These are phyloP conservation scores for Inga laurina DNA, from an alignment of 306 rosid species.

Conservation along the genomic window DNA sequence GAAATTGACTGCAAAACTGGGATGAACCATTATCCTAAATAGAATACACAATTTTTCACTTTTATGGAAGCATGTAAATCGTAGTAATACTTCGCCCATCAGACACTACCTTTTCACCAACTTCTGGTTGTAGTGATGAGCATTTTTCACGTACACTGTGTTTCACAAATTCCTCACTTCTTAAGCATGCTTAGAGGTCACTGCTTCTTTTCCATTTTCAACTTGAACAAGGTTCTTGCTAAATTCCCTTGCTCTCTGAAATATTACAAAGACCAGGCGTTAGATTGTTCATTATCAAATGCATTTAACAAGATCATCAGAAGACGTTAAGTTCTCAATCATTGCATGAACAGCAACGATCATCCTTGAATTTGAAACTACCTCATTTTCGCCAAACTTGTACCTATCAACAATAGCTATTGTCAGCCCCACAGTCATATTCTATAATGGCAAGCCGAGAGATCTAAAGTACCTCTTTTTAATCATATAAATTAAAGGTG, in stretches of 20 bases:
- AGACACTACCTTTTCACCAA: conserved; percentile 39
- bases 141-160: conserved; percentile 29
- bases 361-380: neutral
- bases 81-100: conserved; percentile 33
- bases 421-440: neutral
- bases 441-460: neutral
- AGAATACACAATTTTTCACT: conserved; percentile 32
- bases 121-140: conserved; percentile 38
- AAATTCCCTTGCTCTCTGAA: conserved; percentile 60
- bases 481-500: neutral
- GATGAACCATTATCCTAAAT: conserved; percentile 40
- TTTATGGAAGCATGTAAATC: conserved; percentile 28
- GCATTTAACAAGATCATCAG: neutral
- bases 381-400: neutral
- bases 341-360: neutral
- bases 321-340: neutral
- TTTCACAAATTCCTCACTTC: conserved; percentile 30
- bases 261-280: neutral
- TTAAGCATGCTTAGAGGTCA: conserved; percentile 33
- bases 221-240: conserved; percentile 48
- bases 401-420: neutral
- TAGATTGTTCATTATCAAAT: neutral
- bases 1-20: conserved; percentile 36
- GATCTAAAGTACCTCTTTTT: neutral
- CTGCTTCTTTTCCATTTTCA: conserved; percentile 43